These are phyloP conservation scores for Arthrobotrys megalospora DNA, from an alignment of 2,329 filamentous ascomycete species.

Conservation along the genomic window DNA sequence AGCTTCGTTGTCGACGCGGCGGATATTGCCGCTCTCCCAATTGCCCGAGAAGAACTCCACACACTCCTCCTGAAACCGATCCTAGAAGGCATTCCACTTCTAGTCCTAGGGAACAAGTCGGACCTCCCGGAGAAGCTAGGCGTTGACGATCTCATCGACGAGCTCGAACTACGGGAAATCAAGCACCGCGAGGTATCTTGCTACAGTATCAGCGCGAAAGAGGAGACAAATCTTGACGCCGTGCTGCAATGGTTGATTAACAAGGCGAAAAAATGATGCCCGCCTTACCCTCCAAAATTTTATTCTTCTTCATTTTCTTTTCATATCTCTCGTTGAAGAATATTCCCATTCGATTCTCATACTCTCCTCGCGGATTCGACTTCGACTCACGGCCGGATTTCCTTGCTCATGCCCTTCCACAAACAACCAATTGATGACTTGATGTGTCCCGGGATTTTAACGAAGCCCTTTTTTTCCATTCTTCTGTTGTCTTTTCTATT, in stretches of 20 bases:
- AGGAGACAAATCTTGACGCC: constrained; percentile 97
- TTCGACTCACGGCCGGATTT: constrained; percentile 51
- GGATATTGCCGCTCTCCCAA: constrained; percentile 80
- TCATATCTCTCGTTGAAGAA: constrained; percentile 26
- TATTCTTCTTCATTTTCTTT: constrained; percentile 16
- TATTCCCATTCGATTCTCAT: constrained; percentile 13
- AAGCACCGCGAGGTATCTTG: constrained; percentile 95
- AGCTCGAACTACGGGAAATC: constrained; percentile 89
- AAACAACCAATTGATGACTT: constrained; percentile 58
- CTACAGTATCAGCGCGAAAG: constrained; percentile 98
- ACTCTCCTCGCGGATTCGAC: constrained; percentile 37
- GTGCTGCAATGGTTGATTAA: constrained; percentile 97
- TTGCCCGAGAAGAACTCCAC: constrained; percentile 93
- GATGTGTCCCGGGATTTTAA: constrained; percentile 58
- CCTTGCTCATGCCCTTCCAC: constrained; percentile 33
- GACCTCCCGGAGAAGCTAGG: constrained; percentile 91
- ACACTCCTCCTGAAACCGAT: constrained; percentile 86
- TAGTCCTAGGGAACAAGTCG: constrained; percentile 97
- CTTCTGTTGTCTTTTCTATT: constrained; percentile 33
- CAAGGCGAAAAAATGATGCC: constrained; percentile 80
- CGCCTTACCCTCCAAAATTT: neutral
- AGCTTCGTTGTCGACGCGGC: constrained; percentile 97
- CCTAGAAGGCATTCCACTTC: constrained; percentile 88
- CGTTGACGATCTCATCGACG: constrained; percentile 95
- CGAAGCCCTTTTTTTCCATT: constrained; percentile 41